These are phyloP conservation scores for Phenoliferia sp. DNA, from an alignment of 1,284 basidiomycete genomes.

Conservation along the genomic window DNA sequence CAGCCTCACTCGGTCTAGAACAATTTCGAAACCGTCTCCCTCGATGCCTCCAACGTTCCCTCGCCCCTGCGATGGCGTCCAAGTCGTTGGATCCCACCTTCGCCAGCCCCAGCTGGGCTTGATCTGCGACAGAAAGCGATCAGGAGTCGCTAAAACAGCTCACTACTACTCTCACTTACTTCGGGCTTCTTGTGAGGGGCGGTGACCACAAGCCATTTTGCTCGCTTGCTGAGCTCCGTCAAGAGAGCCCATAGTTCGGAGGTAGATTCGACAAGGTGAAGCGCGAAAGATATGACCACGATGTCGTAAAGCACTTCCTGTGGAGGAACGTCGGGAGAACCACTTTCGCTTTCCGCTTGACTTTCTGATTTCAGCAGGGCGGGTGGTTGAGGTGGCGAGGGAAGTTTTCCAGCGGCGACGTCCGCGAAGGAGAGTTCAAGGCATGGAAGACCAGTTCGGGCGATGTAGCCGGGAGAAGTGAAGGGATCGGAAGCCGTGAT, in stretches of 20 bases:
- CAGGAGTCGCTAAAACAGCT: neutral
- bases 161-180: slow-evolving; percentile 41
- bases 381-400: slow-evolving; percentile 45
- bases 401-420: slow-evolving; percentile 51
- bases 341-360: neutral
- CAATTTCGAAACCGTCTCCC: slow-evolving; percentile 35
- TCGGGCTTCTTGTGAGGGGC: slow-evolving; percentile 72
- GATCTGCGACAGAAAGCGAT: slow-evolving; percentile 47
- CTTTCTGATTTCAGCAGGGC: slow-evolving; percentile 15
- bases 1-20: slow-evolving; percentile 30
- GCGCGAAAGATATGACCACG: slow-evolving; percentile 64
- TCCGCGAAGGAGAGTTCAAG: slow-evolving; percentile 54
- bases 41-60: slow-evolving; percentile 13
- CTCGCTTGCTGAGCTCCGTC: slow-evolving; percentile 58
- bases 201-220: slow-evolving; percentile 59
- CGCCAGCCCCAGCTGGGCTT: slow-evolving; percentile 69
- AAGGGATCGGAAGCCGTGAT: slow-evolving; percentile 33
- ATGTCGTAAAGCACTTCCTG: slow-evolving; percentile 50
- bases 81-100: slow-evolving; percentile 57
- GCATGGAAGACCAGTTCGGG: slow-evolving; percentile 51
- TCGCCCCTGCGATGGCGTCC: slow-evolving; percentile 49
- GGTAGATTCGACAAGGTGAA: slow-evolving; percentile 60
- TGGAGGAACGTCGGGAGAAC: neutral
- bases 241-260: slow-evolving; percentile 62
- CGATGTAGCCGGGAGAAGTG: slow-evolving; percentile 25